Evolutionary conservation across 148 eudicot species (phyloP).

Genomic region (Euryodendron excelsum): DNA sequence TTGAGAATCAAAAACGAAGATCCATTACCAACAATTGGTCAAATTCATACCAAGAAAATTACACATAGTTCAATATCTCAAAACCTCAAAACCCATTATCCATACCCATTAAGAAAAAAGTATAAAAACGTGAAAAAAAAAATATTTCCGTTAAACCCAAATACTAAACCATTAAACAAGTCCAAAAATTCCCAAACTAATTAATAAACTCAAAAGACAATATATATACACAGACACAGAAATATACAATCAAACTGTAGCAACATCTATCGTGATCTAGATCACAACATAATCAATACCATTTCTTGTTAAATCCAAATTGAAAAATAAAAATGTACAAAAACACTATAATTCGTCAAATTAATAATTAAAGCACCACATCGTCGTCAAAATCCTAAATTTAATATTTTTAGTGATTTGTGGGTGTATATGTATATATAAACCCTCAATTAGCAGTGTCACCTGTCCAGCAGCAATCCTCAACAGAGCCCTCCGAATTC

Average conservation of each 20-base stretch:
- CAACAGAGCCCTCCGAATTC: constrained; percentile 76
- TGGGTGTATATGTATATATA: neutral
- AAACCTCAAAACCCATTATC: neutral
- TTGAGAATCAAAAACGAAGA: neutral
- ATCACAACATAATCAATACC: neutral
- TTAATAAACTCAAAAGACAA: neutral
- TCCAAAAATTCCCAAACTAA: neutral
- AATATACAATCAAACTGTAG: neutral
- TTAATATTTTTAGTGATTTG: neutral
- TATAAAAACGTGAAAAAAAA: too few relatives aligned
- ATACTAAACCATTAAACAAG: neutral
- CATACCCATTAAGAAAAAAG: neutral
- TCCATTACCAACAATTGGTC: constrained; percentile 3
- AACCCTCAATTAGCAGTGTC: constrained; percentile 7
- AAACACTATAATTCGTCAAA: neutral
- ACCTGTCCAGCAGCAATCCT: constrained; percentile 94
- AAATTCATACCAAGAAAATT: neutral
- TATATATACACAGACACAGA: neutral
- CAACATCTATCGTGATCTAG: neutral
- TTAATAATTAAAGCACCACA: neutral
- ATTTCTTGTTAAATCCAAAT: neutral
- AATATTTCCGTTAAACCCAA: too few relatives aligned
- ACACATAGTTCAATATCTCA: neutral
- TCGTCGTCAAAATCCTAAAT: neutral
- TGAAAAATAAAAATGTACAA: neutral